phyloP scores from a whole-genome alignment of 2,329 filamentous ascomycete species.

The Helotiales sp. region DNA sequence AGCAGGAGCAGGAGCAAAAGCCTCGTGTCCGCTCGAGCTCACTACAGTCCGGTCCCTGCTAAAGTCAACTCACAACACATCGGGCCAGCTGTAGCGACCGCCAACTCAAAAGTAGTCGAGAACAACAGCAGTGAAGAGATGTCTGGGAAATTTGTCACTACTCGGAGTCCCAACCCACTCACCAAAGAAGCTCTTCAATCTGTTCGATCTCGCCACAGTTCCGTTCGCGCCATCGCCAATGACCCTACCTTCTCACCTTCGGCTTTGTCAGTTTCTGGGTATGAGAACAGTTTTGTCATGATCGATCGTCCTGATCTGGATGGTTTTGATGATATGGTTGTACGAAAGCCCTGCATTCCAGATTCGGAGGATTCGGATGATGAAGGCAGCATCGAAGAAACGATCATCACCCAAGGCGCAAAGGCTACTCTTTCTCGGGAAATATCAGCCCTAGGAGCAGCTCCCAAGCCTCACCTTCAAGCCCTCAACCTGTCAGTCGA shows the following conservation, averaged over 20 bases:
- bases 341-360: neutral
- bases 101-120: neutral
- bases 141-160: too few species aligned
- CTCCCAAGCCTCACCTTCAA: neutral
- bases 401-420: slow-evolving; percentile 8
- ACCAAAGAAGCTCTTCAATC: neutral
- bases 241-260: neutral
- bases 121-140: neutral
- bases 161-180: neutral
- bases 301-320: neutral
- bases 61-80: neutral
- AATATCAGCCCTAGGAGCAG: neutral
- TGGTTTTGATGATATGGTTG: neutral
- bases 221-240: neutral
- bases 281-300: neutral
- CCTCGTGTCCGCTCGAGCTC: neutral
- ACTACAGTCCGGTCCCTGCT: neutral
- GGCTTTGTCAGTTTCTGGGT: neutral
- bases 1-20: neutral
- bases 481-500: neutral
- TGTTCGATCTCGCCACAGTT: neutral
- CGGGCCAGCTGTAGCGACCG: neutral
- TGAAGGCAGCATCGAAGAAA: slow-evolving; percentile 11
- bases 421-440: neutral
- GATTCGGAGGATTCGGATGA: neutral